Evolutionary conservation across 202 grass and related monocot genomes (phyloP).

Genomic region (Zizania palustris): DNA sequence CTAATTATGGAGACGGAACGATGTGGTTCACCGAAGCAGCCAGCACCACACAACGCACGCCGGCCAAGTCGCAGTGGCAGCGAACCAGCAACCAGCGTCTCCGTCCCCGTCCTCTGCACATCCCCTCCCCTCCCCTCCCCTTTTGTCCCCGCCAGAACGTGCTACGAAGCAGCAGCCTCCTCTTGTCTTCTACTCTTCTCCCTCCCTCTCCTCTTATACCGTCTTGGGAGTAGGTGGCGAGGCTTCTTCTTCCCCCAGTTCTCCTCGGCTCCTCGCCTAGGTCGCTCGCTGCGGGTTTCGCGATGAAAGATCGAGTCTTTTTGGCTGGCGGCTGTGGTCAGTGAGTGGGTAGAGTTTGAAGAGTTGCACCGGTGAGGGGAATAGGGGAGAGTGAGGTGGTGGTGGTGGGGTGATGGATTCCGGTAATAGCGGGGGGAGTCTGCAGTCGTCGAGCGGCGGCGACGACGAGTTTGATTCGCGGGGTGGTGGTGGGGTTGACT

Average conservation of each 20-base stretch:
- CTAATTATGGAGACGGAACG: not conserved
- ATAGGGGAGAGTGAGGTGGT: not conserved
- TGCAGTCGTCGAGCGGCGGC: constrained; percentile 82
- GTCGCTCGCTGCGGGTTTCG: constrained; percentile 3
- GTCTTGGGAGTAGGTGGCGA: constrained; percentile 25
- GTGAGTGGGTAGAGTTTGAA: constrained; percentile 14
- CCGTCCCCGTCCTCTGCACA: not conserved
- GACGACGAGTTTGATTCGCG: constrained; percentile 81
- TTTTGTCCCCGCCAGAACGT: constrained; percentile 33
- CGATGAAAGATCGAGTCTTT: constrained; percentile 46
- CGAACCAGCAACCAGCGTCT: constrained; percentile 22
- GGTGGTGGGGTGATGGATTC: constrained; percentile 57
- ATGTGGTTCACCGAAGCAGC: constrained; percentile 6
- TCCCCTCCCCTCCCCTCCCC: not conserved
- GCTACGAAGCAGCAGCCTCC: constrained; percentile 37
- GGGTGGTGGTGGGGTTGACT: constrained; percentile 37
- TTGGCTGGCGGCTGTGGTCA: constrained; percentile 12
- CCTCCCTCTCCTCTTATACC: constrained; percentile 36
- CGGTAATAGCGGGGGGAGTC: constrained; percentile 72
- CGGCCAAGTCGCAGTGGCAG: constrained; percentile 47
- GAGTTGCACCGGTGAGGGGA: constrained; percentile 29
- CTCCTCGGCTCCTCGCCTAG: constrained; percentile 8
- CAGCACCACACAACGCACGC: not conserved
- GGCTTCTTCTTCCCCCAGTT: constrained; percentile 27
- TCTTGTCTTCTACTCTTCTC: too few relatives aligned